Evolutionary conservation across 2,329 filamentous ascomycete species (phyloP).

Genomic region (Bipolaris oryzae): DNA sequence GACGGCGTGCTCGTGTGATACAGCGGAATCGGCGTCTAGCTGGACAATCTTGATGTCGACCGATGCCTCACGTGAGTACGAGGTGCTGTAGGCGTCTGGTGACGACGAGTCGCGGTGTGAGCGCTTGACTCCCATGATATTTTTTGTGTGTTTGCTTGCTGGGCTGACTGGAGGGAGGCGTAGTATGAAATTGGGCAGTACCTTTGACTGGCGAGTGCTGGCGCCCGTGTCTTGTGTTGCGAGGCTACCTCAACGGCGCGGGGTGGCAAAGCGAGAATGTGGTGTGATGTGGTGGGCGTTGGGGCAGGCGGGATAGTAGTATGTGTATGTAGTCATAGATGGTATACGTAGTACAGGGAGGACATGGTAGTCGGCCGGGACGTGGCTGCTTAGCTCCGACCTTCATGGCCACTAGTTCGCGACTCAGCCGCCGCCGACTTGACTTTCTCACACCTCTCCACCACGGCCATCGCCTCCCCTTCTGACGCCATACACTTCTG

Average conservation of each 20-base stretch:
- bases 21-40: constrained; percentile 55
- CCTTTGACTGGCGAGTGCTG: constrained; percentile 27
- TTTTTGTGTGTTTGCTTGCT: constrained; percentile 15
- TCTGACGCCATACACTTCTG: constrained; percentile 21
- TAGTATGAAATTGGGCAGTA: constrained; percentile 31
- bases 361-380: neutral
- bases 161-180: constrained; percentile 16
- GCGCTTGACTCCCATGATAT: constrained; percentile 63
- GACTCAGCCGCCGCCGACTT: constrained; percentile 12
- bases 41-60: constrained; percentile 56
- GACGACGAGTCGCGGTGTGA: constrained; percentile 59
- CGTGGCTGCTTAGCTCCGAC: constrained; percentile 13
- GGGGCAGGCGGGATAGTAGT: neutral
- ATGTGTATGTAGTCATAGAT: no score
- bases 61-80: constrained; percentile 38
- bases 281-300: neutral
- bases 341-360: no score
- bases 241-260: constrained; percentile 8
- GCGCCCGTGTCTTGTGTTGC: constrained; percentile 11
- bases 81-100: constrained; percentile 44
- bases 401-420: constrained; percentile 17
- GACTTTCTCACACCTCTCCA: constrained; percentile 23
- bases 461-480: constrained; percentile 18
- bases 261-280: neutral
- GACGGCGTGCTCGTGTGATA: constrained; percentile 46